phyloP scores from a whole-genome alignment of 2,329 filamentous ascomycete species.

The Hymenotorrendiella dingleyae region DNA sequence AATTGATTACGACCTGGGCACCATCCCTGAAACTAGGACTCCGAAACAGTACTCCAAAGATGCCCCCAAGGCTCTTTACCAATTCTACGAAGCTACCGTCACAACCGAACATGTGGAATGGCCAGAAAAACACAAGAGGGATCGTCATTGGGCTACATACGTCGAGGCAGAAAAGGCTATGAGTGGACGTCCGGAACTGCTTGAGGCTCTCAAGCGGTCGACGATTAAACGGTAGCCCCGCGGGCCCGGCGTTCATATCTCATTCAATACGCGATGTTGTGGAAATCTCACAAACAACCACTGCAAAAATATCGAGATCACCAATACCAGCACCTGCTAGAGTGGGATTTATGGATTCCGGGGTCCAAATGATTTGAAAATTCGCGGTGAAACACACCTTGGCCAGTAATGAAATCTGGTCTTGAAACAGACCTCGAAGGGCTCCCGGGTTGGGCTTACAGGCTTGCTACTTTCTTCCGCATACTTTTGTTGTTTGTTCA shows the following conservation, averaged over 20 bases:
- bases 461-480: slow-evolving; percentile 21
- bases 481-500: slow-evolving; percentile 21
- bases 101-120: slow-evolving; percentile 78
- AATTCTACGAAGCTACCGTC: slow-evolving; percentile 85
- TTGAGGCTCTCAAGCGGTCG: slow-evolving; percentile 76
- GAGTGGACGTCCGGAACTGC: slow-evolving; percentile 73
- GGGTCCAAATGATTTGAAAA: slow-evolving; percentile 18
- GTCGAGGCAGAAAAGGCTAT: slow-evolving; percentile 73
- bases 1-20: slow-evolving; percentile 78
- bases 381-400: slow-evolving; percentile 20
- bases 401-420: slow-evolving; percentile 14
- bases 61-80: slow-evolving; percentile 58
- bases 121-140: slow-evolving; percentile 91
- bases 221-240: slow-evolving; percentile 34
- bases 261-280: slow-evolving; percentile 6
- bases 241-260: slow-evolving; percentile 33
- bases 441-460: not conserved
- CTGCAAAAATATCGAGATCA: slow-evolving; percentile 4
- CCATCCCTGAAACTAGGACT: slow-evolving; percentile 77
- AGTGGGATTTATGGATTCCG: slow-evolving; percentile 24
- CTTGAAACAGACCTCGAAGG: slow-evolving; percentile 10
- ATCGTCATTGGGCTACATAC: slow-evolving; percentile 85
- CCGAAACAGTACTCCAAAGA: slow-evolving; percentile 67
- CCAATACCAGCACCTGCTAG: slow-evolving; percentile 11
- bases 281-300: slow-evolving; percentile 3